These are phyloP conservation scores for Coniferiporia weirii DNA, from an alignment of 1,284 basidiomycete genomes.

Conservation along the genomic window DNA sequence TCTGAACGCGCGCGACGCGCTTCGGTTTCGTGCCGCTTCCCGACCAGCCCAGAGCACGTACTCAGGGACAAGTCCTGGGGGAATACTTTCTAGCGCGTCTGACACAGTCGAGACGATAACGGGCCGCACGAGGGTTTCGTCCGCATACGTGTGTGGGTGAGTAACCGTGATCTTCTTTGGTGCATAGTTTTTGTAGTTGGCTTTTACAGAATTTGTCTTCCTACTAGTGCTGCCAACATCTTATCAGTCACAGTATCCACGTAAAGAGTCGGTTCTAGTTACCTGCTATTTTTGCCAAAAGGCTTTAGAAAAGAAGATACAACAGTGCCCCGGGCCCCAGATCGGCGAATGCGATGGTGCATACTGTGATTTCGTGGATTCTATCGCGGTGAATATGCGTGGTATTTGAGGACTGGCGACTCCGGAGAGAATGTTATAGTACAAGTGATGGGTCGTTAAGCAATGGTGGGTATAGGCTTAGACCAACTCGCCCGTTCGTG, in stretches of 20 bases:
- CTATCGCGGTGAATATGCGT: too few species aligned
- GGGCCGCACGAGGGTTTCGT: neutral
- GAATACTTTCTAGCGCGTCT: neutral
- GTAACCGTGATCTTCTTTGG: neutral
- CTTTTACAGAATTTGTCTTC: neutral
- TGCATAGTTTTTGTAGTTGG: neutral
- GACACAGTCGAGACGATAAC: slow-evolving; percentile 1
- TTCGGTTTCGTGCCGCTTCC: slow-evolving; percentile 1
- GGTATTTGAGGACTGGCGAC: too few species aligned
- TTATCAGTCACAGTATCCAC: neutral
- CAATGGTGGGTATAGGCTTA: too few species aligned
- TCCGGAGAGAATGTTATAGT: too few species aligned
- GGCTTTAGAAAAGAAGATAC: neutral
- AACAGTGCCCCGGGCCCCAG: too few species aligned
- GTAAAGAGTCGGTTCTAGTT: neutral
- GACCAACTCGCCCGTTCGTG: too few species aligned
- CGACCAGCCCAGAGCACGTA: slow-evolving; percentile 14
- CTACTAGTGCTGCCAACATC: neutral
- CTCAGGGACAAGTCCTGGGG: slow-evolving; percentile 1
- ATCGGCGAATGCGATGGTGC: too few species aligned
- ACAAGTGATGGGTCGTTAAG: too few species aligned
- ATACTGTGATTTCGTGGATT: too few species aligned
- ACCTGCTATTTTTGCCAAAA: neutral
- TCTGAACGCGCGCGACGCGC: neutral
- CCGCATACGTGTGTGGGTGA: neutral